Percentiles rank a stretch among this genome's conserved stretches.
Conservation (phyloP, 352 stramenopile genomes). For the Pythium coloratum region DNA sequence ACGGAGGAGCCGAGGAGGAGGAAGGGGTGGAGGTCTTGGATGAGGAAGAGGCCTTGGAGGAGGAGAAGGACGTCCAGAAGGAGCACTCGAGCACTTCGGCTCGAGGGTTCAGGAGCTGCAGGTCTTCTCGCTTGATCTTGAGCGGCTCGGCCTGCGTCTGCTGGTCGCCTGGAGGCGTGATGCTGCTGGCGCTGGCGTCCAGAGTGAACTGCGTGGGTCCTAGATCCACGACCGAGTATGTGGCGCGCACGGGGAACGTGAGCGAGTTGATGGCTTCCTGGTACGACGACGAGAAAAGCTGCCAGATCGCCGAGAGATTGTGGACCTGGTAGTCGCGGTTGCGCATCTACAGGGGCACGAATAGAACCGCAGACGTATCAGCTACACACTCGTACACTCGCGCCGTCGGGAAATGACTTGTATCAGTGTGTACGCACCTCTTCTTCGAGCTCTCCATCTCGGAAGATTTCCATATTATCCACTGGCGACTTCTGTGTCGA, state of each 20-base stretch:
- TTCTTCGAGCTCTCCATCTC: constrained; percentile 72
- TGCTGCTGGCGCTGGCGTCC: not conserved
- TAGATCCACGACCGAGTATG: constrained; percentile 59
- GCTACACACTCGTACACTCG: not conserved
- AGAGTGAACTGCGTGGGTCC: constrained; percentile 33
- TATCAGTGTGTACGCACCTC: constrained; percentile 44
- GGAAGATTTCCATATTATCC: constrained; percentile 73
- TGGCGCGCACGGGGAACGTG: constrained; percentile 54
- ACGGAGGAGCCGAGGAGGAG: constrained; percentile 30
- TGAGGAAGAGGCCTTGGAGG: not conserved
- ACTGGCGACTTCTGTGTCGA: no score
- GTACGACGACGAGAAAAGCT: constrained; percentile 72
- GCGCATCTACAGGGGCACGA: constrained; percentile 42
- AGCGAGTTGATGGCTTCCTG: constrained; percentile 75
- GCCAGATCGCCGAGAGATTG: constrained; percentile 62
- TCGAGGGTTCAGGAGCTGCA: constrained; percentile 52
- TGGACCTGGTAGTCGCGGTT: constrained; percentile 55
- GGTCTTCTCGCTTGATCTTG: constrained; percentile 52
- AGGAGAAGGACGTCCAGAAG: constrained; percentile 43
- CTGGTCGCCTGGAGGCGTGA: not conserved
- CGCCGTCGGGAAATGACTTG: not conserved
- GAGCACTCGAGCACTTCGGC: constrained; percentile 64
- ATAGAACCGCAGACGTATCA: not conserved
- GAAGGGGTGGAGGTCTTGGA: not conserved
- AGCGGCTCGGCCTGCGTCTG: not conserved